These are phyloP conservation scores for Lolium rigidum DNA, from an alignment of 176 grass and related monocot genomes.

Conservation along the genomic window DNA sequence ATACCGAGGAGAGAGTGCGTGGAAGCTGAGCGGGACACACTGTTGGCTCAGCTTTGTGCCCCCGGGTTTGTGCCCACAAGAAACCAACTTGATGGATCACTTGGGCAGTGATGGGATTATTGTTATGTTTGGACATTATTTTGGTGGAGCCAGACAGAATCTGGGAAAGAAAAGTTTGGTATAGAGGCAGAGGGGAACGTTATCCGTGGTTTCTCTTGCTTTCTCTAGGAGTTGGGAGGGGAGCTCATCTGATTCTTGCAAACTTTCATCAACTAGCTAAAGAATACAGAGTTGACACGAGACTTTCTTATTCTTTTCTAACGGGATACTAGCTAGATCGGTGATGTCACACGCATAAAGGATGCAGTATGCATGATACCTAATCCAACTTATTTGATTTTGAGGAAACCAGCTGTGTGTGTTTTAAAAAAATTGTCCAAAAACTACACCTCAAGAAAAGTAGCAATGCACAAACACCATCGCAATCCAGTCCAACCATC, in stretches of 20 bases:
- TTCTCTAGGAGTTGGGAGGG: conserved; percentile 11
- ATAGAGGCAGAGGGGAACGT: not conserved
- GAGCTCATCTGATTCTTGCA: not conserved
- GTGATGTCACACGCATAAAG: not conserved
- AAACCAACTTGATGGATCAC: conserved; percentile 13
- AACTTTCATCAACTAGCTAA: not conserved
- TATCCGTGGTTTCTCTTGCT: conserved; percentile 14
- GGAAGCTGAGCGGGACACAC: conserved; percentile 13
- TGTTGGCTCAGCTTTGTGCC: conserved; percentile 39
- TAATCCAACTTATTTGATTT: not conserved
- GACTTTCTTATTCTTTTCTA: not conserved
- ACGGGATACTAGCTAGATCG: not conserved
- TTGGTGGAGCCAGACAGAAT: not conserved
- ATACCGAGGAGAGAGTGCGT: conserved; percentile 38
- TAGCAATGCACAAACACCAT: too few relatives aligned
- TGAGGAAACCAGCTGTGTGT: not conserved
- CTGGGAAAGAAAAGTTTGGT: not conserved
- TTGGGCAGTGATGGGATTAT: not conserved
- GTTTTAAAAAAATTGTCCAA: too few relatives aligned
- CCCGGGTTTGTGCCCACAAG: conserved; percentile 29
- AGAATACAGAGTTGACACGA: not conserved
- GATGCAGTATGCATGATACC: too few relatives aligned
- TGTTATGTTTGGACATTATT: not conserved
- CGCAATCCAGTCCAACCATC: too few relatives aligned
- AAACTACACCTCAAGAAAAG: too few relatives aligned